A percentile compares a stretch with the other conserved stretches of the same genome.
phyloP scores from a whole-genome alignment of 2,329 filamentous ascomycete species.

The Aspergillus persii region DNA sequence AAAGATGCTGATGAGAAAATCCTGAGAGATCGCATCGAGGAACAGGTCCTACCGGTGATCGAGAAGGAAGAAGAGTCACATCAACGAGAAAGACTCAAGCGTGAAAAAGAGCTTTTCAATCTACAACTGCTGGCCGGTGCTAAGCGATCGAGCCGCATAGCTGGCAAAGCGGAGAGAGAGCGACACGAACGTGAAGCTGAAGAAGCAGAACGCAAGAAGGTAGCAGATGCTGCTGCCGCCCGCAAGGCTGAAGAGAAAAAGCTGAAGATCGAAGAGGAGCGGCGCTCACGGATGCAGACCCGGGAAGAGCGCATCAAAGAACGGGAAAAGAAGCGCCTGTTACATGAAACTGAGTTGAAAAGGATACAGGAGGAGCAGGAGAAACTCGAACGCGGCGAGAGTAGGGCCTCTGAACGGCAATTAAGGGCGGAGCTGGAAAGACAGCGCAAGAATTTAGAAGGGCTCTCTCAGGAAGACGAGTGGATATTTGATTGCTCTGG shows the following conservation, averaged over 20 bases:
- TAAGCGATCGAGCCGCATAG: constrained; percentile 88
- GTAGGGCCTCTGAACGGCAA: constrained; percentile 72
- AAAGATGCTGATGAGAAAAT: constrained; percentile 83
- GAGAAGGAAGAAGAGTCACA: constrained; percentile 70
- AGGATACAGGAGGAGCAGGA: constrained; percentile 74
- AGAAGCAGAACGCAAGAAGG: constrained; percentile 67
- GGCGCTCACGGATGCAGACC: constrained; percentile 76
- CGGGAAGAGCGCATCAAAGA: constrained; percentile 83
- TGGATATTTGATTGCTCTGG: constrained; percentile 93
- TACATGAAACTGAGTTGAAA: constrained; percentile 79
- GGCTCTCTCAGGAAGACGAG: constrained; percentile 72
- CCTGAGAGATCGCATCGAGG: constrained; percentile 67
- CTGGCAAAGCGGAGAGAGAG: constrained; percentile 75
- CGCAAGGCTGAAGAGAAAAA: constrained; percentile 58
- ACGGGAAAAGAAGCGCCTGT: constrained; percentile 76
- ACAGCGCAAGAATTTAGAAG: constrained; percentile 71
- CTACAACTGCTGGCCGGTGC: constrained; percentile 87
- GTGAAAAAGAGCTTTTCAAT: constrained; percentile 76
- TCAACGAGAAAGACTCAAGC: constrained; percentile 69
- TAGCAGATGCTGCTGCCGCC: constrained; percentile 63
- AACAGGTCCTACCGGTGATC: constrained; percentile 79
- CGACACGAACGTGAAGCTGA: constrained; percentile 68
- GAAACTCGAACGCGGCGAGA: constrained; percentile 54
- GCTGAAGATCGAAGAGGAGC: constrained; percentile 68
- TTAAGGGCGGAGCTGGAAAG: constrained; percentile 80